These are phyloP conservation scores for Ophiocytium majus DNA, from an alignment of 352 stramenopile genomes.

Conservation along the genomic window DNA sequence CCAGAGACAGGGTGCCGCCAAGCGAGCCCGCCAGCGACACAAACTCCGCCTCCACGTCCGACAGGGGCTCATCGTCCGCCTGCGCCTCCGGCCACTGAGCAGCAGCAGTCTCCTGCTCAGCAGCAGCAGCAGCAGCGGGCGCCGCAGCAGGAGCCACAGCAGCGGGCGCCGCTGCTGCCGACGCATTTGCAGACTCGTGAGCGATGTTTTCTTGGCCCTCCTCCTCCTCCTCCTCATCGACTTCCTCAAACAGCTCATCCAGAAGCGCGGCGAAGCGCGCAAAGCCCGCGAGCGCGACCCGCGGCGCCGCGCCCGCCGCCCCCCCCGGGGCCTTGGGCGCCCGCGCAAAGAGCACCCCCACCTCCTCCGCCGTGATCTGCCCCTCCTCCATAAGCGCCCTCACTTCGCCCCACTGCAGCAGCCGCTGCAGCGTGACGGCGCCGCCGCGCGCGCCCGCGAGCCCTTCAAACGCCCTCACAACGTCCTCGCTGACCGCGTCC, in stretches of 20 bases:
- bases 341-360: background rate
- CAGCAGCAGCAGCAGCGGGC: too few species aligned
- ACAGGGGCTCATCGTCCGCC: background rate
- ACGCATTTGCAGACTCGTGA: too few species aligned
- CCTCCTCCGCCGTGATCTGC: background rate
- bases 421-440: background rate
- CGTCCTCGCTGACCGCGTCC: background rate
- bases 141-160: background rate
- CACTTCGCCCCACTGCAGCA: background rate
- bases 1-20: background rate
- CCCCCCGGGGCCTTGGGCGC: background rate
- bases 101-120: too few species aligned
- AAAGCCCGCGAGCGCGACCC: background rate
- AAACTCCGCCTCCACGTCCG: background rate
- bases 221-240: too few species aligned
- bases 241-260: slow-evolving; percentile 43
- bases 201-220: slow-evolving; percentile 9
- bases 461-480: background rate
- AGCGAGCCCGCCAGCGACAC: slow-evolving; percentile 8
- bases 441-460: background rate
- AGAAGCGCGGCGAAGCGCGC: slow-evolving; percentile 9
- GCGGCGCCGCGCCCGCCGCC: too few species aligned
- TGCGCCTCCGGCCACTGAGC: slow-evolving; percentile 23
- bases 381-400: background rate
- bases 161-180: background rate